These are phyloP conservation scores for Malus asiatica DNA, from an alignment of 306 rosid genomes.

Conservation along the genomic window DNA sequence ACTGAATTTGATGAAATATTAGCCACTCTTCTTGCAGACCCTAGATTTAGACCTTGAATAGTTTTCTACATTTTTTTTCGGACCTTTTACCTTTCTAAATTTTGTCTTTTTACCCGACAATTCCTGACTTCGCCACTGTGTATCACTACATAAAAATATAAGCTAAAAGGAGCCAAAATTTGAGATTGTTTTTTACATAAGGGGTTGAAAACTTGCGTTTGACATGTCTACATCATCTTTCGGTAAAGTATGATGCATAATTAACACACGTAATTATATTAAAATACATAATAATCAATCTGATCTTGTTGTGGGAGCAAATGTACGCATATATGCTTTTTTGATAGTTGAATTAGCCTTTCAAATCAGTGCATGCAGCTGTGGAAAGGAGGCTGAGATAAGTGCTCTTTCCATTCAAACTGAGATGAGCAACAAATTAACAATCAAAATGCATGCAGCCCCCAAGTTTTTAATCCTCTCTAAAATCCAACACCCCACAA, in stretches of 20 bases:
- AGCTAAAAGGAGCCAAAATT: not conserved
- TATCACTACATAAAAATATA: too few relatives aligned
- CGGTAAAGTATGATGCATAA: not conserved
- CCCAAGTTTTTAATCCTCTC: not conserved
- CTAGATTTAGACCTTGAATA: too few relatives aligned
- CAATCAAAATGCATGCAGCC: not conserved
- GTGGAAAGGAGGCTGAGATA: slow-evolving; percentile 17
- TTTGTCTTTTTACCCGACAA: too few relatives aligned
- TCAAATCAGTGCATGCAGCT: slow-evolving; percentile 14
- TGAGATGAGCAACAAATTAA: not conserved
- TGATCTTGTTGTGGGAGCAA: not conserved
- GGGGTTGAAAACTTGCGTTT: not conserved
- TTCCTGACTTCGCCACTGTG: too few relatives aligned
- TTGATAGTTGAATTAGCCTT: slow-evolving; percentile 29
- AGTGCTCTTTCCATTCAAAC: slow-evolving; percentile 25
- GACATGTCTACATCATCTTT: not conserved
- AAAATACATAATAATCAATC: not conserved
- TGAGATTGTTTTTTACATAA: not conserved
- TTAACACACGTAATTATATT: not conserved
- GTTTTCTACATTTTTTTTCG: too few relatives aligned
- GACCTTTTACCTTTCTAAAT: too few relatives aligned
- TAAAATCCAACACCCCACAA: not conserved
- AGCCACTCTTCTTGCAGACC: too few relatives aligned
- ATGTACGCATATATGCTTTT: not conserved
- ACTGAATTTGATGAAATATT: too few relatives aligned